phyloP scores from a whole-genome alignment of 352 stramenopile genomes.

The Phytophthora lateralis region DNA sequence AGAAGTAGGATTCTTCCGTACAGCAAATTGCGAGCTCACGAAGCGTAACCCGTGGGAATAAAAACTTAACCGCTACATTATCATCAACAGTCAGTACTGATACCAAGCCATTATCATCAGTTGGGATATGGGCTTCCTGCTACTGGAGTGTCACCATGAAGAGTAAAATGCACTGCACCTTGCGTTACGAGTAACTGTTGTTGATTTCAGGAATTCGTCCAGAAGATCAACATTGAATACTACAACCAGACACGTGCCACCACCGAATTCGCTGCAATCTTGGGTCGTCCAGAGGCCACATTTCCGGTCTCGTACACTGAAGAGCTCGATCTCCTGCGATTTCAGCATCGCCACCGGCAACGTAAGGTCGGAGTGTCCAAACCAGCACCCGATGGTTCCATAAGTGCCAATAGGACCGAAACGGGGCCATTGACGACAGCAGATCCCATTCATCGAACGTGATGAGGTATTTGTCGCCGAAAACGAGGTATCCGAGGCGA shows the following conservation, averaged over 20 bases:
- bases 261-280: slow-evolving; percentile 13
- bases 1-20: too few species aligned
- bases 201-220: too few species aligned
- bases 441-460: slow-evolving; percentile 31
- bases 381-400: slow-evolving; percentile 35
- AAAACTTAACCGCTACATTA: too few species aligned
- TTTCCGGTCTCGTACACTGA: slow-evolving; percentile 7
- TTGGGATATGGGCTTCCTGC: too few species aligned
- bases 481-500: slow-evolving; percentile 30
- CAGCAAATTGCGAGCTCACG: too few species aligned
- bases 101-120: too few species aligned
- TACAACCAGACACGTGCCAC: slow-evolving; percentile 20
- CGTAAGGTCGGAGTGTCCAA: slow-evolving; percentile 11
- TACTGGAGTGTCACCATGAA: too few species aligned
- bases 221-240: slow-evolving; percentile 16
- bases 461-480: slow-evolving; percentile 26
- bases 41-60: too few species aligned
- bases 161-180: too few species aligned
- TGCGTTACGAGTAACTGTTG: too few species aligned
- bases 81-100: too few species aligned
- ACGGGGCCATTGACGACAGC: slow-evolving; percentile 13
- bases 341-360: slow-evolving; percentile 2
- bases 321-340: slow-evolving; percentile 5
- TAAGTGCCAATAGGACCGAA: slow-evolving; percentile 19
- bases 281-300: slow-evolving; percentile 29